A percentile compares a stretch with the other conserved stretches of the same genome.
These are phyloP conservation scores for Eragrostis curvula DNA, from an alignment of 176 grass and related monocot species.

Conservation along the genomic window DNA sequence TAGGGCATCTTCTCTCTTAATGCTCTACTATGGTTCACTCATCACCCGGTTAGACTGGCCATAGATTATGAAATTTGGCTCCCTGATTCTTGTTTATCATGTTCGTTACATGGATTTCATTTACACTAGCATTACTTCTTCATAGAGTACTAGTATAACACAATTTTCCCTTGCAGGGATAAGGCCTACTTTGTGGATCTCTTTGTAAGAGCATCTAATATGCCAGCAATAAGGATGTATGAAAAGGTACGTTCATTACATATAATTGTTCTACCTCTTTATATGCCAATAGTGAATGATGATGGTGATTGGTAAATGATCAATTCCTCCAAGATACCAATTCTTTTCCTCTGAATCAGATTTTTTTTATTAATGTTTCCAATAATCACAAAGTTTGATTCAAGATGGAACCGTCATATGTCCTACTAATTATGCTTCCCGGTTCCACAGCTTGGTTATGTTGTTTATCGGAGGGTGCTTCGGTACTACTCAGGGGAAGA, in stretches of 20 bases:
- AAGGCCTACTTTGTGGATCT: slow-evolving; percentile 99
- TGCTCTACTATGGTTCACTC: neutral
- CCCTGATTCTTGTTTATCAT: neutral
- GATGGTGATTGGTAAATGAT: neutral
- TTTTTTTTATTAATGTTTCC: neutral
- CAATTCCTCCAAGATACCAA: neutral
- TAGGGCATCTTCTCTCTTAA: neutral
- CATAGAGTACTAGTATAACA: slow-evolving; percentile 6
- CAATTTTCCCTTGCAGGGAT: slow-evolving; percentile 62
- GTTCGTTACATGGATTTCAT: neutral
- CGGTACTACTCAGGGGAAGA: slow-evolving; percentile 99
- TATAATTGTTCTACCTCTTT: neutral
- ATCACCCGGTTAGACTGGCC: neutral
- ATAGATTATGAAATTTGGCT: neutral
- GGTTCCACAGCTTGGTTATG: slow-evolving; percentile 77
- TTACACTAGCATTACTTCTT: neutral
- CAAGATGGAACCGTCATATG: neutral
- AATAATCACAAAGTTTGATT: neutral
- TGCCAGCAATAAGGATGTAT: slow-evolving; percentile 97
- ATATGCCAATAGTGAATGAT: slow-evolving; percentile 8
- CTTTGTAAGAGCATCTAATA: slow-evolving; percentile 96
- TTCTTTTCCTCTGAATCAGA: neutral
- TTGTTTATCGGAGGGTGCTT: slow-evolving; percentile 91
- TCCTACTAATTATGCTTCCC: slow-evolving; percentile 23
- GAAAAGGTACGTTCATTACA: slow-evolving; percentile 67